These are phyloP conservation scores for Sugiyamaella floridensis DNA, from an alignment of 805 yeast species.

Conservation along the genomic window DNA sequence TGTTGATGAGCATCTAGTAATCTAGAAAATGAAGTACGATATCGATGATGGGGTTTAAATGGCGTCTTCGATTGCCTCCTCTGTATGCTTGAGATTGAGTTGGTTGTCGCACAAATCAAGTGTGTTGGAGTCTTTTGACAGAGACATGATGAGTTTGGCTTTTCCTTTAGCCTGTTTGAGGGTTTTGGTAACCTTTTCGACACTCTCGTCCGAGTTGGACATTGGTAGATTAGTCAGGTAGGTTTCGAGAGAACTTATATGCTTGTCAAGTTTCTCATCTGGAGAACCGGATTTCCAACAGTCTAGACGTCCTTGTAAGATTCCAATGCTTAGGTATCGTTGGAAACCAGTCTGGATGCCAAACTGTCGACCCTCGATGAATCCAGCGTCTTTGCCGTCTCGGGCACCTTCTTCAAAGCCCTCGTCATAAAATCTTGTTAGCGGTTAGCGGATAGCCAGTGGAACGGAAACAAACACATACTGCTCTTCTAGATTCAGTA, in stretches of 20 bases:
- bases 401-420: slow-evolving; percentile 68
- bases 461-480: slow-evolving; percentile 16
- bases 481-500: slow-evolving; percentile 54
- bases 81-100: slow-evolving; percentile 27
- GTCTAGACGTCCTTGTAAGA: slow-evolving; percentile 46
- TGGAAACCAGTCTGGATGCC: slow-evolving; percentile 47
- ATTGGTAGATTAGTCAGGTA: slow-evolving; percentile 30
- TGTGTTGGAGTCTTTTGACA: slow-evolving; percentile 23
- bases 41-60: neutral
- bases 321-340: slow-evolving; percentile 55
- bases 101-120: slow-evolving; percentile 33
- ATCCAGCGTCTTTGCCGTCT: slow-evolving; percentile 54
- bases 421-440: slow-evolving; percentile 44
- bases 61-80: slow-evolving; percentile 31
- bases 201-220: slow-evolving; percentile 49
- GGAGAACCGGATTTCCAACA: slow-evolving; percentile 23
- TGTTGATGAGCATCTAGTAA: slow-evolving; percentile 57
- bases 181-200: slow-evolving; percentile 47
- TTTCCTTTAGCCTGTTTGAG: slow-evolving; percentile 54
- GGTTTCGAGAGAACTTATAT: slow-evolving; percentile 13
- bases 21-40: slow-evolving; percentile 26
- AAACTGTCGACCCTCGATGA: slow-evolving; percentile 70
- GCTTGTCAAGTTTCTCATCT: slow-evolving; percentile 5
- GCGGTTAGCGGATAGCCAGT: slow-evolving; percentile 4
- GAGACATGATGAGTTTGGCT: slow-evolving; percentile 43